Percentiles rank a stretch among this genome's conserved stretches.
Evolutionary conservation across 2,329 filamentous ascomycete species (phyloP).

Genomic region (Nothomitra cinnamomea): DNA sequence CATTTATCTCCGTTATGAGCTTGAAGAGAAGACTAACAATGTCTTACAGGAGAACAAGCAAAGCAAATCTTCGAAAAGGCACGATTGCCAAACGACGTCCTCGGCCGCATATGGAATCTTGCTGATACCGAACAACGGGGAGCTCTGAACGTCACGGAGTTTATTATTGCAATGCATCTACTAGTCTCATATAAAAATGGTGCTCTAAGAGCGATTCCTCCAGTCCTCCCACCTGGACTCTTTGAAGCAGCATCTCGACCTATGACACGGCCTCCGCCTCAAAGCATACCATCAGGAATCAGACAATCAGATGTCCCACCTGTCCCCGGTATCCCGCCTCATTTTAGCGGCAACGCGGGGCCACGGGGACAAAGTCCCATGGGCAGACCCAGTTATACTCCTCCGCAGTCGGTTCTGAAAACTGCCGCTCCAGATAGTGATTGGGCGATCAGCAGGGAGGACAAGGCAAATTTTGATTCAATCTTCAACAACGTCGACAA

Average conservation of each 20-base stretch:
- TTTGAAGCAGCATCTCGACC: constrained; percentile 79
- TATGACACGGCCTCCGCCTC: constrained; percentile 23
- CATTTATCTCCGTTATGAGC: neutral
- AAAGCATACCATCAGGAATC: constrained; percentile 4
- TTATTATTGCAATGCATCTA: constrained; percentile 96
- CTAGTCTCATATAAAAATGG: constrained; percentile 82
- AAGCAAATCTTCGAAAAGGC: constrained; percentile 94
- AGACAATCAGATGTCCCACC: constrained; percentile 33
- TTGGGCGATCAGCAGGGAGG: constrained; percentile 68
- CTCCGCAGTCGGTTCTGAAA: constrained; percentile 33
- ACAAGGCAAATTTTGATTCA: constrained; percentile 76
- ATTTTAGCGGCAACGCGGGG: constrained; percentile 52
- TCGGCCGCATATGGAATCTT: constrained; percentile 93
- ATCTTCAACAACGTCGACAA: constrained; percentile 78
- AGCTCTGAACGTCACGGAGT: constrained; percentile 71
- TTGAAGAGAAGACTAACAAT: neutral
- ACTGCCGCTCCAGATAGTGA: constrained; percentile 41
- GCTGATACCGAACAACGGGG: constrained; percentile 89
- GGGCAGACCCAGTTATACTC: constrained; percentile 31
- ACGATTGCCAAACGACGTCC: constrained; percentile 68
- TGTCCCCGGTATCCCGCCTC: constrained; percentile 58
- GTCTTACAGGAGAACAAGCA: constrained; percentile 51
- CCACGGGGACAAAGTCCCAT: constrained; percentile 42
- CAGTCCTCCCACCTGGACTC: constrained; percentile 62
- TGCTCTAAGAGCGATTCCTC: constrained; percentile 61